Base-by-base conservation (phyloP, 805 yeast genomes). In the Lipomyces orientalis region DNA sequence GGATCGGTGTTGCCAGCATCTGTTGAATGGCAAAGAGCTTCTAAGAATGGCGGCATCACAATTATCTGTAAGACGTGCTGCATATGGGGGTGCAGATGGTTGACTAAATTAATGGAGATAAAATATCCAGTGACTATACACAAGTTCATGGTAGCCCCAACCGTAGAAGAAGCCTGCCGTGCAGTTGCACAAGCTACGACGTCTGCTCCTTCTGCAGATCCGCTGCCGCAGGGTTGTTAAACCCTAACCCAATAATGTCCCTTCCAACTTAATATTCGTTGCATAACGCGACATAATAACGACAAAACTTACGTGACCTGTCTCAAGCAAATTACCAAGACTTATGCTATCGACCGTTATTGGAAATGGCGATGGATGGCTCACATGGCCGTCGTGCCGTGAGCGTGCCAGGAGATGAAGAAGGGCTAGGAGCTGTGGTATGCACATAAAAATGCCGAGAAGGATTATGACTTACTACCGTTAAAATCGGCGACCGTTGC, bases 1-100 rank as follows among this genome's bases (percentile, higher is more conserved):
- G 49, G 49, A 39, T 39, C 49, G 49, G 49, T 39, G 49, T 39
- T 39, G 49, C 46, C 46, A 39, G 46, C 46, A 39, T 39, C 46
- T 39, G 46, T 14, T 39, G 49, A 39, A 39, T 39, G 49, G 49
- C 2, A 39, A 39, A 39, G 49, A 39, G 49, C 49, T 39, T 39
- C 49, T 39, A 39, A 39, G 49, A 39, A 39, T 39, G 49, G 3
- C 49, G 49, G 49, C 49, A 39, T 39, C 49, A 39, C 49, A 39
- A 39, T 39, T 39, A 39, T 39, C 49, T 39, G 49, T 39, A 39
- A 39, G 49, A 39, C 3, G 49, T 39, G 49, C 49, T 39, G 49
- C 49, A 16, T 39, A 39, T 39, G 49, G 49, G 49, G 49, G 2
- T 39, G 49, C 49, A 39, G 49, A 39, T 39, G 3, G 49, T 39